These are phyloP conservation scores for Aspergillus sp. DNA, from an alignment of 2,329 filamentous ascomycete genomes.

Conservation along the genomic window DNA sequence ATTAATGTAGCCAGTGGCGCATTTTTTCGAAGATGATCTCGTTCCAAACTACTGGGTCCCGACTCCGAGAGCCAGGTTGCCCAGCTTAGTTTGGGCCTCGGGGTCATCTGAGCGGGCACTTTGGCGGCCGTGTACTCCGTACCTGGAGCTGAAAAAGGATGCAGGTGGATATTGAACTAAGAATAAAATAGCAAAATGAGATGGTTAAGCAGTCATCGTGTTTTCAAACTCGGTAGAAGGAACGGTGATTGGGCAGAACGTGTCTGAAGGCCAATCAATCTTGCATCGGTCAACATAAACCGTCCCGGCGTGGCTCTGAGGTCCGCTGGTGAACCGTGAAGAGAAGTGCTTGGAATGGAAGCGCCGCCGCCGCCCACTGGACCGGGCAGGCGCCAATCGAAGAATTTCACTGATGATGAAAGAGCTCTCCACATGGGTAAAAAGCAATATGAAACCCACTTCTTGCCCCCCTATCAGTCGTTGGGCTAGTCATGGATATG, in stretches of 20 bases:
- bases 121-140: conserved; percentile 9
- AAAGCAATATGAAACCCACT: not conserved
- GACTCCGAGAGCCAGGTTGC: conserved; percentile 25
- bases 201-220: not conserved
- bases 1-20: conserved; percentile 19
- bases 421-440: conserved; percentile 10
- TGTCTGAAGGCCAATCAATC: conserved; percentile 12
- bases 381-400: not conserved
- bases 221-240: not conserved
- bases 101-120: not conserved
- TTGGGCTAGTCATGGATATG: not conserved
- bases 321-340: conserved; percentile 9
- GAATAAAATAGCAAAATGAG: not conserved
- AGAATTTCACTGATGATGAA: not conserved
- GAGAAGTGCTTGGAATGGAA: not conserved
- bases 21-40: conserved; percentile 15
- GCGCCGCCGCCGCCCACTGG: not conserved
- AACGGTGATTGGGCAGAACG: not conserved
- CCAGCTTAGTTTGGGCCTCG: conserved; percentile 12
- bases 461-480: not conserved
- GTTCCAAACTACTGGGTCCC: conserved; percentile 27
- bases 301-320: conserved; percentile 1
- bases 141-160: conserved; percentile 6
- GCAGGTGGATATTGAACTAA: not conserved
- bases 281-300: conserved; percentile 8